Evolutionary conservation across 1,284 basidiomycete genomes (phyloP).

Genomic region (Termitomyces sp.): DNA sequence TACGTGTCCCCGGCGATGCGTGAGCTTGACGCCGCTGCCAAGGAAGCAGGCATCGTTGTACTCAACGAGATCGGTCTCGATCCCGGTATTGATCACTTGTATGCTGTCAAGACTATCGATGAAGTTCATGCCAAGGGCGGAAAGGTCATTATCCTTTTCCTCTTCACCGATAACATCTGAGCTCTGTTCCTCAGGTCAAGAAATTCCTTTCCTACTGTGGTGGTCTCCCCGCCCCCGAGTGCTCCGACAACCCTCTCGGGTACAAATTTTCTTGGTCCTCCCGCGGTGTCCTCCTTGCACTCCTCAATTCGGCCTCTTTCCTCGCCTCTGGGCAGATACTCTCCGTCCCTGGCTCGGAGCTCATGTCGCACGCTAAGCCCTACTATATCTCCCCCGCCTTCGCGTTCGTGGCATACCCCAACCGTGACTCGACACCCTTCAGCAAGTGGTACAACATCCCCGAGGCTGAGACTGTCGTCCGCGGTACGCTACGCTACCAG

Average conservation of each 20-base stretch:
- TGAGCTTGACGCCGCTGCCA: slow-evolving; percentile 79
- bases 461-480: slow-evolving; percentile 88
- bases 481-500: slow-evolving; percentile 94
- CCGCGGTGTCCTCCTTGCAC: slow-evolving; percentile 91
- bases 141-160: slow-evolving; percentile 50
- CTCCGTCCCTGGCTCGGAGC: slow-evolving; percentile 62
- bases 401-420: slow-evolving; percentile 96
- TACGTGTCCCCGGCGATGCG: slow-evolving; percentile 92
- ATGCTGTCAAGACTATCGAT: slow-evolving; percentile 94
- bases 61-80: slow-evolving; percentile 99
- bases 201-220: slow-evolving; percentile 96
- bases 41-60: slow-evolving; percentile 89
- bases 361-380: slow-evolving; percentile 87
- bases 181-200: slow-evolving; percentile 58
- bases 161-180: not conserved
- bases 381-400: slow-evolving; percentile 96
- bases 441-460: slow-evolving; percentile 85
- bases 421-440: slow-evolving; percentile 93
- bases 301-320: slow-evolving; percentile 90
- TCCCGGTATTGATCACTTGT: slow-evolving; percentile 92
- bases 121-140: slow-evolving; percentile 94
- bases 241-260: slow-evolving; percentile 91
- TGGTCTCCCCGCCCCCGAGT: slow-evolving; percentile 89
- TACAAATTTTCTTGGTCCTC: slow-evolving; percentile 99
- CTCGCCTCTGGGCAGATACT: slow-evolving; percentile 62